phyloP scores from a whole-genome alignment of 2,329 filamentous ascomycete species.

The Decorospora gaudefroyi region DNA sequence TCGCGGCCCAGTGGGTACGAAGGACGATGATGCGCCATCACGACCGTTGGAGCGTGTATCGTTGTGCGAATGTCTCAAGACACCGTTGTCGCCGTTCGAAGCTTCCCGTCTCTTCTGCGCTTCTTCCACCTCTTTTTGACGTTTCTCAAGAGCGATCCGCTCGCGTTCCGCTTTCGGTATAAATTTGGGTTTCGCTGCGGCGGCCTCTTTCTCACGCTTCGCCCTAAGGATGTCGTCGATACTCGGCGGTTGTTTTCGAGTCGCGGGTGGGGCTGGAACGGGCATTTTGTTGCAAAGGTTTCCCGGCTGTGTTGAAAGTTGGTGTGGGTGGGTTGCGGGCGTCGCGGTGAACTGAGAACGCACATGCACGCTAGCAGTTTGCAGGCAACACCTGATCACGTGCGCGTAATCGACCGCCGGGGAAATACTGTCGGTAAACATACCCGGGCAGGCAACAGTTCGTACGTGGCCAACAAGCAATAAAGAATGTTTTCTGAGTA shows the following conservation, averaged over 20 bases:
- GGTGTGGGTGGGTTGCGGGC: neutral
- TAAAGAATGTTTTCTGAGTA: no score
- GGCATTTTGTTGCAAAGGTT: neutral
- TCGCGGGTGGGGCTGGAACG: conserved; percentile 41
- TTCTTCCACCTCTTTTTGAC: conserved; percentile 71
- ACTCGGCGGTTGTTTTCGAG: conserved; percentile 65
- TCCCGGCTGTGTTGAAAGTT: neutral
- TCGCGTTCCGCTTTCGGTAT: conserved; percentile 83
- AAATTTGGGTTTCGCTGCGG: conserved; percentile 85
- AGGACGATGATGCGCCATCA: conserved; percentile 23
- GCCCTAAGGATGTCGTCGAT: conserved; percentile 84
- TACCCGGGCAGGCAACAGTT: no score
- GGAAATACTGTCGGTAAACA: neutral
- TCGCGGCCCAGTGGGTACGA: conserved; percentile 73
- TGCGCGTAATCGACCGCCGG: conserved; percentile 3
- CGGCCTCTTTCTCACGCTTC: conserved; percentile 84
- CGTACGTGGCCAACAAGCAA: no score
- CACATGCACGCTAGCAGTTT: conserved; percentile 20
- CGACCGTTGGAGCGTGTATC: conserved; percentile 16
- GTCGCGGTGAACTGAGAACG: conserved; percentile 11
- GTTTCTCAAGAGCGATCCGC: conserved; percentile 76
- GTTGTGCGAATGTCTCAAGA: conserved; percentile 9
- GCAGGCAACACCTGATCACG: conserved; percentile 26
- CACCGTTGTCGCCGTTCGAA: conserved; percentile 19
- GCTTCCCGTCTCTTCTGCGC: conserved; percentile 57